Percentiles rank a stretch among this genome's conserved stretches.
These are phyloP conservation scores for Chenopodium album DNA, from an alignment of 148 eudicot genomes.

Conservation along the genomic window DNA sequence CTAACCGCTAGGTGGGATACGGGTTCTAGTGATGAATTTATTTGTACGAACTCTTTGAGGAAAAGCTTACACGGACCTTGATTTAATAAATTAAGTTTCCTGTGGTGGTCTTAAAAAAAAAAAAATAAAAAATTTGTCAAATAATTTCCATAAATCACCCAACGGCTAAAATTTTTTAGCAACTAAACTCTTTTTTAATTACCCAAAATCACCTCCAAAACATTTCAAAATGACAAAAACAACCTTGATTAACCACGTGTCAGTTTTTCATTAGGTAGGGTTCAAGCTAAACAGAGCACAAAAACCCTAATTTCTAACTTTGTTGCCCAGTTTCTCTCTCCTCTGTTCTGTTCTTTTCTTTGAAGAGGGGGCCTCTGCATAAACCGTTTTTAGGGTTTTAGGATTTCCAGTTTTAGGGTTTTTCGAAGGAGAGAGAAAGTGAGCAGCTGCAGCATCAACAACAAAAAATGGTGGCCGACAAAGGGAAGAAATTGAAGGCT, in stretches of 20 bases:
- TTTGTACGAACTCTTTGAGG: too few species aligned
- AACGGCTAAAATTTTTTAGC: background rate
- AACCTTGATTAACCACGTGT: slow-evolving; percentile 4
- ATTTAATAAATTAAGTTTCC: too few species aligned
- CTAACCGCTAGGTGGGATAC: too few species aligned
- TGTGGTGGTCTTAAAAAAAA: too few species aligned
- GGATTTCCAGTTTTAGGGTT: slow-evolving; percentile 28
- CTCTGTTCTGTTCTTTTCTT: background rate
- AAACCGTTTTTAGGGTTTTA: slow-evolving; percentile 33
- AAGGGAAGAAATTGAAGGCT: slow-evolving; percentile 70
- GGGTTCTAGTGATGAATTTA: too few species aligned
- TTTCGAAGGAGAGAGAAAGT: slow-evolving; percentile 16
- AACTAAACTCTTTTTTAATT: background rate
- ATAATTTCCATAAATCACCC: background rate
- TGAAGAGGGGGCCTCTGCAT: background rate
- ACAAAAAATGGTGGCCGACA: slow-evolving; percentile 60
- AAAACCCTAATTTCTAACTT: slow-evolving; percentile 17
- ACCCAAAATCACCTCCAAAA: background rate
- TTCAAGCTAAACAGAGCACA: slow-evolving; percentile 5
- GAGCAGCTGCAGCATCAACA: too few species aligned
- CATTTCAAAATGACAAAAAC: background rate
- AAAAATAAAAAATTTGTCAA: background rate
- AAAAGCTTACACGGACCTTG: too few species aligned
- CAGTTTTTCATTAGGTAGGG: background rate
- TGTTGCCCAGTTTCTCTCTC: background rate